Conservation (phyloP, 345 rosid genomes). For the Theobroma cacao region DNA sequence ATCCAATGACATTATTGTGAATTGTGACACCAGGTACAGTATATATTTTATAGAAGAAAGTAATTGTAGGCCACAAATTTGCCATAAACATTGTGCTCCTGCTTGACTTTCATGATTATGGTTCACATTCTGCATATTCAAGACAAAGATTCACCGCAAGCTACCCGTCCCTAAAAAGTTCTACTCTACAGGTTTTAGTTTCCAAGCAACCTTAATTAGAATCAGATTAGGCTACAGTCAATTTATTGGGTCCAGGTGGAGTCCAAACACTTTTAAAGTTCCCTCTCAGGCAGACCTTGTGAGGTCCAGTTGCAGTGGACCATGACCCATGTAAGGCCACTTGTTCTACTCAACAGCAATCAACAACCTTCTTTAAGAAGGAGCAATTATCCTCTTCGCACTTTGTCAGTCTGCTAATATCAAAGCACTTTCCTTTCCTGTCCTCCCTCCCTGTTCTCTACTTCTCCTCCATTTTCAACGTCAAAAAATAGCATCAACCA, state of each 20-base stretch:
- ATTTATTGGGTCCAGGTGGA: not conserved
- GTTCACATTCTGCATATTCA: not conserved
- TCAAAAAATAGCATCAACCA: slow-evolving; percentile 1
- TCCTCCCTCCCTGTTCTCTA: not conserved
- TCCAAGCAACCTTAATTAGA: not conserved
- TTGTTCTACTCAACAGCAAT: not conserved
- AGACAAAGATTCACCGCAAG: not conserved
- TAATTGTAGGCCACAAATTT: not conserved
- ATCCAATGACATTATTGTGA: not conserved
- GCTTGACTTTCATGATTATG: not conserved
- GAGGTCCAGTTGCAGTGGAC: not conserved
- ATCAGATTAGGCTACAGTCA: not conserved
- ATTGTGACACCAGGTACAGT: not conserved
- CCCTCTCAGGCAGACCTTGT: not conserved
- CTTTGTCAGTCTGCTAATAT: not conserved
- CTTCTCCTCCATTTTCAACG: not conserved
- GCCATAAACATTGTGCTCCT: not conserved
- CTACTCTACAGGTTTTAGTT: not conserved
- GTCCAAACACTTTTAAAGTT: not conserved
- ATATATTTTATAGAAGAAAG: not conserved
- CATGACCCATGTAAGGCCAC: not conserved
- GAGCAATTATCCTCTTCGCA: not conserved
- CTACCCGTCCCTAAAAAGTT: not conserved
- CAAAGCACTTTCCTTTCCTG: not conserved
- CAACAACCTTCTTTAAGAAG: slow-evolving; percentile 2